Conservation (phyloP, 2,329 filamentous ascomycete species). For the Arthrobotrys pseudoclavata region DNA sequence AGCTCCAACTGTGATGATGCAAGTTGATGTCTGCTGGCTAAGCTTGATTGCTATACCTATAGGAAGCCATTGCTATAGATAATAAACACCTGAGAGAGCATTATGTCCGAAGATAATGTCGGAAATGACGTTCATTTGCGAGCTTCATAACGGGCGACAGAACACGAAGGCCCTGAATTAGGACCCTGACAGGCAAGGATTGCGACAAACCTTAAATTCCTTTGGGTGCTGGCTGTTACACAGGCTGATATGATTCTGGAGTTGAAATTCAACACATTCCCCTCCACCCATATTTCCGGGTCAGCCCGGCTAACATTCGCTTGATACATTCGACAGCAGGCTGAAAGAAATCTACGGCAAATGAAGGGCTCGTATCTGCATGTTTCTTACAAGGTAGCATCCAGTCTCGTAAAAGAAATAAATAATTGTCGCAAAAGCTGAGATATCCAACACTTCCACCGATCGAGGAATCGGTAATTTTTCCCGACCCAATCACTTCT, state of each 20-base stretch:
- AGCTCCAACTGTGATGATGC: not conserved
- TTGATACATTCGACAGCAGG: not conserved
- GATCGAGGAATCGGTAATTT: constrained; percentile 1
- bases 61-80: constrained; percentile 2
- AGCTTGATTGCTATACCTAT: not conserved
- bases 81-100: not conserved
- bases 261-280: constrained; percentile 9
- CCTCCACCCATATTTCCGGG: not conserved
- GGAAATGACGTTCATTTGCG: constrained; percentile 28
- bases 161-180: constrained; percentile 15
- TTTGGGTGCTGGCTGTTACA: constrained; percentile 1
- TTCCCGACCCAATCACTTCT: constrained; percentile 25
- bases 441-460: no score
- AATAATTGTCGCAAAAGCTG: constrained; percentile 6
- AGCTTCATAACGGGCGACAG: not conserved
- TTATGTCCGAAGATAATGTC: constrained; percentile 23
- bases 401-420: constrained; percentile 16
- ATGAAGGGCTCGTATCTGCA: not conserved
- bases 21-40: not conserved
- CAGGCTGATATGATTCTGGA: not conserved
- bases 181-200: constrained; percentile 8
- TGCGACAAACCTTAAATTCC: constrained; percentile 5
- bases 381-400: not conserved
- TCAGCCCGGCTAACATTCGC: not conserved
- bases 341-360: constrained; percentile 2